A percentile compares a stretch with the other conserved stretches of the same genome.
Conservation (phyloP, 805 yeast genomes). For the Yarrowia phangngaensis region DNA sequence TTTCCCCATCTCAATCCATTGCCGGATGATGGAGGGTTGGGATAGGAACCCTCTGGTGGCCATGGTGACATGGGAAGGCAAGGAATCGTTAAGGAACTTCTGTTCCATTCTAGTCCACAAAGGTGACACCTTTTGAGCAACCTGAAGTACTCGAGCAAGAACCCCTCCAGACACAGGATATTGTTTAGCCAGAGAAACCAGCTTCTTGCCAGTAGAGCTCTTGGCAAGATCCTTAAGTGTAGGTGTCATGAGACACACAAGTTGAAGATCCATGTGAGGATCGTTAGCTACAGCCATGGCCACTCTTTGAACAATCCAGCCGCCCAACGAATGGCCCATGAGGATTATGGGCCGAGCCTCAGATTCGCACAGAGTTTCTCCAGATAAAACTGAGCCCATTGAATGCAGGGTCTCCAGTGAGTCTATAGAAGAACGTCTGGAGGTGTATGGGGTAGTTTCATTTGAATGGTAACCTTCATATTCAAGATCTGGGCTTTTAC, state of each 20-base stretch:
- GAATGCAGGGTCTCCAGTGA: slow-evolving; percentile 2
- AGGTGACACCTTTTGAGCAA: slow-evolving; percentile 27
- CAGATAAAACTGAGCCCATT: neutral
- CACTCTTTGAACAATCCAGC: slow-evolving; percentile 57
- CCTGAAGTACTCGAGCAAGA: slow-evolving; percentile 27
- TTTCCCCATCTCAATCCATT: slow-evolving; percentile 53
- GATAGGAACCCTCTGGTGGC: slow-evolving; percentile 46
- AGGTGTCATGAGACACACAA: slow-evolving; percentile 65
- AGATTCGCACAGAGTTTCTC: slow-evolving; percentile 4
- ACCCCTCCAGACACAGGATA: slow-evolving; percentile 30
- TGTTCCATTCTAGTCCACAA: slow-evolving; percentile 34
- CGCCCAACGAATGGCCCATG: slow-evolving; percentile 71
- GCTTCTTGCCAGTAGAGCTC: slow-evolving; percentile 43
- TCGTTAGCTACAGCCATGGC: slow-evolving; percentile 36
- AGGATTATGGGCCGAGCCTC: slow-evolving; percentile 44
- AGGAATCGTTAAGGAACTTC: slow-evolving; percentile 3
- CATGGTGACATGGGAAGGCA: slow-evolving; percentile 13
- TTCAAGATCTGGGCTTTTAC: slow-evolving; percentile 21
- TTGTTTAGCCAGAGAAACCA: slow-evolving; percentile 36
- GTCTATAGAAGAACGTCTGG: slow-evolving; percentile 10
- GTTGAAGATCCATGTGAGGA: slow-evolving; percentile 39
- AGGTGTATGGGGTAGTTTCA: slow-evolving; percentile 10
- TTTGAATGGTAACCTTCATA: slow-evolving; percentile 17
- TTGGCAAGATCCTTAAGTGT: slow-evolving; percentile 59
- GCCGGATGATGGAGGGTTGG: slow-evolving; percentile 48